These are phyloP conservation scores for Detonula confervacea DNA, from an alignment of 352 stramenopile genomes.

Conservation along the genomic window DNA sequence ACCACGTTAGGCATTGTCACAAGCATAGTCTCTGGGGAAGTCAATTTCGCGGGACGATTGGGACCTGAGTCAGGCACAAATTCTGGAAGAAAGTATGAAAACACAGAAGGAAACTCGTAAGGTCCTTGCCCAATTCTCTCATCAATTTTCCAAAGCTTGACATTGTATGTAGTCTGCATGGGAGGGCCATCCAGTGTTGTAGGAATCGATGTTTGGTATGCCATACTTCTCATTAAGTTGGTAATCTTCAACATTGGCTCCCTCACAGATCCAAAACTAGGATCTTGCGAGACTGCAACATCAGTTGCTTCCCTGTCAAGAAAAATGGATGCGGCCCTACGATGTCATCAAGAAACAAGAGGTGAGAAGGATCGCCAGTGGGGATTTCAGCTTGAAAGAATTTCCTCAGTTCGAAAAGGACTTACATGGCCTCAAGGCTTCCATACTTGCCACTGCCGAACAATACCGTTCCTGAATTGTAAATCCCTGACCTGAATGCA, in stretches of 20 bases:
- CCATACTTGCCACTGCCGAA: constrained; percentile 78
- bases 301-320: constrained; percentile 74
- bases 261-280: constrained; percentile 53
- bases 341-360: no score
- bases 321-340: constrained; percentile 67
- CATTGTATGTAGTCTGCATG: constrained; percentile 39
- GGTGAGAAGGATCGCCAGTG: no score
- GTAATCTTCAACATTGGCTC: constrained; percentile 69
- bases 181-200: constrained; percentile 28
- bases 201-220: constrained; percentile 58
- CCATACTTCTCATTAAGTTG: constrained; percentile 61
- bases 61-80: constrained; percentile 57
- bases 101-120: constrained; percentile 72
- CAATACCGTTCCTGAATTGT: constrained; percentile 28
- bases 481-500: constrained; percentile 65
- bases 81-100: constrained; percentile 78
- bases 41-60: constrained; percentile 18
- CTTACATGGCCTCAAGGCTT: constrained; percentile 68
- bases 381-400: no score
- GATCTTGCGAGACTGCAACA: constrained; percentile 56
- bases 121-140: constrained; percentile 47
- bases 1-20: constrained; percentile 65
- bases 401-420: no score
- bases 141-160: constrained; percentile 55
- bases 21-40: constrained; percentile 64